Conservation (phyloP, 345 rosid species). For the Moricandia moricandioides region DNA sequence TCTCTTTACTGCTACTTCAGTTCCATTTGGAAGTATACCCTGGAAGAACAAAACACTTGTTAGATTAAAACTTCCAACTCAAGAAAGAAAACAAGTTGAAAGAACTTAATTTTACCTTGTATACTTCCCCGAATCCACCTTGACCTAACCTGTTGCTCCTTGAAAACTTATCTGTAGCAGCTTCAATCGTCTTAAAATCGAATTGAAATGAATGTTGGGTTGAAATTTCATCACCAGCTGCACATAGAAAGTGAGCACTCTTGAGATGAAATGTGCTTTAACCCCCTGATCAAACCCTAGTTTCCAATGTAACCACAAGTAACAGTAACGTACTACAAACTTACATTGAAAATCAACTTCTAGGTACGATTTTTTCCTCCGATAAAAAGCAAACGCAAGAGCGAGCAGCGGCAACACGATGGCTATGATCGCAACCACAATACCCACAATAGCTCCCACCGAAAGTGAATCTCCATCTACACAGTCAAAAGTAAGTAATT, state of each 20-base stretch:
- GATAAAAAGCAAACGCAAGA: neutral
- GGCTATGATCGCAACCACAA: neutral
- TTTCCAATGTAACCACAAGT: neutral
- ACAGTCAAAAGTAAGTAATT: neutral
- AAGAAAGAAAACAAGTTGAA: neutral
- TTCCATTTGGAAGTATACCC: neutral
- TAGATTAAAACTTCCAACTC: neutral
- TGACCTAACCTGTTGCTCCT: slow-evolving; percentile 46
- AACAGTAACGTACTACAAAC: neutral
- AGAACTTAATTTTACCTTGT: slow-evolving; percentile 39
- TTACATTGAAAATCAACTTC: slow-evolving; percentile 13
- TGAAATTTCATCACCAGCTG: slow-evolving; percentile 38
- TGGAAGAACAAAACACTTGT: neutral
- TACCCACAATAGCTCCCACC: slow-evolving; percentile 6
- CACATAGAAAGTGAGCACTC: neutral
- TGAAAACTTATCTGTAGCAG: slow-evolving; percentile 49
- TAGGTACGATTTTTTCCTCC: slow-evolving; percentile 12
- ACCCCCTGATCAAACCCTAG: neutral
- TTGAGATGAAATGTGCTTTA: neutral
- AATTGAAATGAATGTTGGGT: slow-evolving; percentile 42
- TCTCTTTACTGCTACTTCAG: slow-evolving; percentile 15
- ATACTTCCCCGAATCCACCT: slow-evolving; percentile 72
- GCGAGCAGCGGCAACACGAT: neutral
- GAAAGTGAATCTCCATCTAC: slow-evolving; percentile 24
- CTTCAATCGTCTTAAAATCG: slow-evolving; percentile 36